phyloP scores from a whole-genome alignment of 2,329 filamentous ascomycete genomes.

The Cladophialophora psammophila region DNA sequence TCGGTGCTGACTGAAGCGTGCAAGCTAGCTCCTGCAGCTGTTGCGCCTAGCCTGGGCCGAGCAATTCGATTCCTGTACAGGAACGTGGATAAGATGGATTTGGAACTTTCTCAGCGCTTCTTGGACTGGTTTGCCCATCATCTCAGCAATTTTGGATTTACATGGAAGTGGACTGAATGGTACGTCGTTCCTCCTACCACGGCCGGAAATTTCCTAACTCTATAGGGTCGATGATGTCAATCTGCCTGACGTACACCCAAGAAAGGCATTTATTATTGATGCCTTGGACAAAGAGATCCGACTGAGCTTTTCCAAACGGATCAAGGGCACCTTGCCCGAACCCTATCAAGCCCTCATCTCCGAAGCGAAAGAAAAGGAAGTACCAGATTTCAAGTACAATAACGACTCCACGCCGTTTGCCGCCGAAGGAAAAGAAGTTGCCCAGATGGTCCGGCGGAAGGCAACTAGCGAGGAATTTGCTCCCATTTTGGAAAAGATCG shows the following conservation, averaged over 20 bases:
- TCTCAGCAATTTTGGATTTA: constrained; percentile 97
- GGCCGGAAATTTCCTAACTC: constrained; percentile 11
- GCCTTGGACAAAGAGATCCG: constrained; percentile 96
- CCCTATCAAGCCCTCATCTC: constrained; percentile 82
- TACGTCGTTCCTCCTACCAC: constrained; percentile 47
- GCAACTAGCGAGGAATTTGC: constrained; percentile 87
- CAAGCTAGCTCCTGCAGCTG: constrained; percentile 94
- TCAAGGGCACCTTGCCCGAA: constrained; percentile 89
- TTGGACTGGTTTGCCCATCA: constrained; percentile 98
- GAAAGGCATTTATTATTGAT: constrained; percentile 91
- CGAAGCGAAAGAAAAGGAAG: constrained; percentile 89
- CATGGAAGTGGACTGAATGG: constrained; percentile 99
- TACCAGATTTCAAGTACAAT: constrained; percentile 92
- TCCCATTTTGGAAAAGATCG: constrained; percentile 78
- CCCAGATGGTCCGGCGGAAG: constrained; percentile 81
- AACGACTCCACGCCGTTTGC: constrained; percentile 79
- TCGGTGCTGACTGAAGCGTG: constrained; percentile 92
- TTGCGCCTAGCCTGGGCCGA: constrained; percentile 89
- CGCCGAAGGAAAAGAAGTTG: constrained; percentile 81
- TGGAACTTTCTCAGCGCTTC: constrained; percentile 86
- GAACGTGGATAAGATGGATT: constrained; percentile 79
- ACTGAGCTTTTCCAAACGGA: constrained; percentile 92
- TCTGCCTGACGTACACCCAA: constrained; percentile 78
- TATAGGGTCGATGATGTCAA: constrained; percentile 77
- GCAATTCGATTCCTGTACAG: constrained; percentile 92